Evolutionary conservation across 495 filamentous ascomycete species (phyloP).

Genomic region (Annulohypoxylon maeteangense): DNA sequence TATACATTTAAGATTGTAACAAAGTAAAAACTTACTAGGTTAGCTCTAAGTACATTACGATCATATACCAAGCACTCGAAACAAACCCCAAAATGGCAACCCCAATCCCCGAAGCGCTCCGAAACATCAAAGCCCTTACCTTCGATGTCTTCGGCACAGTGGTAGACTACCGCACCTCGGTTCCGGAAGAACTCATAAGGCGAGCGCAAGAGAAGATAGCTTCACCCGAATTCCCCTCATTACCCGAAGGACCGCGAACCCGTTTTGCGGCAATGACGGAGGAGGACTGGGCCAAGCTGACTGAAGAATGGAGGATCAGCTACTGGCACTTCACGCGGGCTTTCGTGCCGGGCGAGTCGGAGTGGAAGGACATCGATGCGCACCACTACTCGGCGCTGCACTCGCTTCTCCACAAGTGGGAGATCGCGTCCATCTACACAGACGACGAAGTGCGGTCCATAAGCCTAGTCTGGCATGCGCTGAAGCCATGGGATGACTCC

Average conservation of each 20-base stretch:
- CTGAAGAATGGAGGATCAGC: constrained; percentile 72
- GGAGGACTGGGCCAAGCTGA: constrained; percentile 69
- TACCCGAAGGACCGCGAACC: constrained; percentile 58
- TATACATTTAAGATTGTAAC: neutral
- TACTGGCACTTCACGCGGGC: constrained; percentile 69
- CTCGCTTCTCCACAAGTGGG: constrained; percentile 64
- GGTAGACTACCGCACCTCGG: constrained; percentile 74
- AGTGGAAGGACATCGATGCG: constrained; percentile 69
- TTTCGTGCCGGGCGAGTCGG: constrained; percentile 60
- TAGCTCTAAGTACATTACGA: neutral
- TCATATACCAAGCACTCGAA: neutral
- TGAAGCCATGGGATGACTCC: constrained; percentile 76
- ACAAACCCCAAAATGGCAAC: constrained; percentile 21
- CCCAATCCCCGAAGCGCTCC: constrained; percentile 27
- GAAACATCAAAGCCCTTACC: constrained; percentile 57
- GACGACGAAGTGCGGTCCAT: constrained; percentile 67
- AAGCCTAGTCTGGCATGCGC: constrained; percentile 73
- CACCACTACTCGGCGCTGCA: constrained; percentile 72
- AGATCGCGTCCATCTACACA: constrained; percentile 67
- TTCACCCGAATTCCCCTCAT: constrained; percentile 47
- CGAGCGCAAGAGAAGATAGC: constrained; percentile 55
- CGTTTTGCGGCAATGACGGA: constrained; percentile 62
- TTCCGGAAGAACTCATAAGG: constrained; percentile 65
- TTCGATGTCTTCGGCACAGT: constrained; percentile 80
- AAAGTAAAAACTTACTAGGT: neutral